phyloP scores from a whole-genome alignment of 2,329 filamentous ascomycete genomes.

The Pseudogymnoascus sp. region DNA sequence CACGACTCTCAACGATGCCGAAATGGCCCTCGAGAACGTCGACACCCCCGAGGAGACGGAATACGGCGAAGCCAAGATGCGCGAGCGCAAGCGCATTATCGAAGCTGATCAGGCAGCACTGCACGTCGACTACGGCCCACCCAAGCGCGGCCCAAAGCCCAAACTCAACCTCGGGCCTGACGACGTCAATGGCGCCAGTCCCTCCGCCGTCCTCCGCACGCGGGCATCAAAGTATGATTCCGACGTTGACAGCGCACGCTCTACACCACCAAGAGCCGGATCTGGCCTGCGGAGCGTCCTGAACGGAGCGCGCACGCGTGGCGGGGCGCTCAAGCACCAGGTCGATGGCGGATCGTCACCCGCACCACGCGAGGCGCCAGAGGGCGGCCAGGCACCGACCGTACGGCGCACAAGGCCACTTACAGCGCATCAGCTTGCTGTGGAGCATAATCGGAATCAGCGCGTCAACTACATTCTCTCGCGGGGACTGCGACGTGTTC shows the following conservation, averaged over 20 bases:
- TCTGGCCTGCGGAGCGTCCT: slow-evolving; percentile 26
- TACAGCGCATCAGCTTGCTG: slow-evolving; percentile 73
- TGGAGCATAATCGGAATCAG: slow-evolving; percentile 68
- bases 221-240: slow-evolving; percentile 54
- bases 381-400: slow-evolving; percentile 30
- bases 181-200: slow-evolving; percentile 43
- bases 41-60: slow-evolving; percentile 61
- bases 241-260: slow-evolving; percentile 43
- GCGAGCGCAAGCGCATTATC: slow-evolving; percentile 65
- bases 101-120: slow-evolving; percentile 56
- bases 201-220: slow-evolving; percentile 47
- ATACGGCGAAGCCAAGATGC: slow-evolving; percentile 65
- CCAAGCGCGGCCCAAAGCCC: slow-evolving; percentile 41
- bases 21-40: slow-evolving; percentile 62
- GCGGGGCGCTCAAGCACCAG: slow-evolving; percentile 48
- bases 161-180: slow-evolving; percentile 29
- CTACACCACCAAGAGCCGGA: slow-evolving; percentile 37
- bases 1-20: slow-evolving; percentile 53
- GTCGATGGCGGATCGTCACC: slow-evolving; percentile 51
- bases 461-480: slow-evolving; percentile 77
- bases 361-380: slow-evolving; percentile 29
- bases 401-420: slow-evolving; percentile 61
- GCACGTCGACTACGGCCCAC: slow-evolving; percentile 36
- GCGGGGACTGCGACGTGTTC: slow-evolving; percentile 58
- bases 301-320: slow-evolving; percentile 14